These are phyloP conservation scores for Boletus tylopilopsis DNA, from an alignment of 768 basidiomycete species.

Conservation along the genomic window DNA sequence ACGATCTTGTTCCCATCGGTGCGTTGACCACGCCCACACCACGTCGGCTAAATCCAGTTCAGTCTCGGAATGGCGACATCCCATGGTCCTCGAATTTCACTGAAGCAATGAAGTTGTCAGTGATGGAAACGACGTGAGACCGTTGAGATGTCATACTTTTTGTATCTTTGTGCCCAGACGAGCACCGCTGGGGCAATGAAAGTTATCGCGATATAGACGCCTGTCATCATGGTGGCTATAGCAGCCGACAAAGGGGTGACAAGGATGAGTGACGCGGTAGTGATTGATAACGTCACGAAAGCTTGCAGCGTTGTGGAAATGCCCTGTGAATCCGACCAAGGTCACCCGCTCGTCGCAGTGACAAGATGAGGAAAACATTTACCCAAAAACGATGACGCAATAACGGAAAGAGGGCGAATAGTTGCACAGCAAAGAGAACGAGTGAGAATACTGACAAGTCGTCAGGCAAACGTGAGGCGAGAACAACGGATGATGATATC, in stretches of 20 bases:
- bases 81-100: slow-evolving; percentile 89
- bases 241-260: slow-evolving; percentile 52
- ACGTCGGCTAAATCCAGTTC: slow-evolving; percentile 37
- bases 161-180: slow-evolving; percentile 84
- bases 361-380: slow-evolving; percentile 17
- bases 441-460: slow-evolving; percentile 88
- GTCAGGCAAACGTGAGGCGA: slow-evolving; percentile 83
- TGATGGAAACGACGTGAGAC: slow-evolving; percentile 10
- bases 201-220: slow-evolving; percentile 53
- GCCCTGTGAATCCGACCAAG: slow-evolving; percentile 36
- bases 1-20: slow-evolving; percentile 28
- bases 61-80: slow-evolving; percentile 80
- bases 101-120: slow-evolving; percentile 31
- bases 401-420: slow-evolving; percentile 82
- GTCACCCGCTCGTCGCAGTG: slow-evolving; percentile 9
- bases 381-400: slow-evolving; percentile 73
- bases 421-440: slow-evolving; percentile 76
- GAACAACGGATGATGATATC: slow-evolving; percentile 87
- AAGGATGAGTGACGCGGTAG: slow-evolving; percentile 47
- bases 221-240: slow-evolving; percentile 49
- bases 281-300: slow-evolving; percentile 50
- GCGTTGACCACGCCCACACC: slow-evolving; percentile 22
- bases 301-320: slow-evolving; percentile 45
- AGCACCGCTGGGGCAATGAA: slow-evolving; percentile 72
- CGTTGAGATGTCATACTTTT: slow-evolving; percentile 56